A percentile compares a stretch with the other conserved stretches of the same genome.
Conservation (phyloP, 495 filamentous ascomycete species). For the Podospora fimiseda region DNA sequence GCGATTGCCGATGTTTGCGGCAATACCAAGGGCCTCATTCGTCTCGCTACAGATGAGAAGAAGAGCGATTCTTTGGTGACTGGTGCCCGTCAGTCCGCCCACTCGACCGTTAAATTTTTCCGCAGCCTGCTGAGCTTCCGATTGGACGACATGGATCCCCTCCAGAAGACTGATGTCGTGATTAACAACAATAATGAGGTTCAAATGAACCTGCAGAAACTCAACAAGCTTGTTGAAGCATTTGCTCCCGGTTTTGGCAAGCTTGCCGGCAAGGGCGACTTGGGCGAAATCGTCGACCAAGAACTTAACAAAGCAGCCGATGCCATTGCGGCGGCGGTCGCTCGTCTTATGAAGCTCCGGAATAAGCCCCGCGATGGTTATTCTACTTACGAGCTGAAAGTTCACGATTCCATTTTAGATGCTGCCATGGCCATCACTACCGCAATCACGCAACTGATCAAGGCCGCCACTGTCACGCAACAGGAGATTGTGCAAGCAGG, state of each 20-base stretch:
- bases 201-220: conserved; percentile 78
- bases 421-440: conserved; percentile 94
- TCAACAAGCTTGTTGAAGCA: conserved; percentile 85
- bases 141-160: conserved; percentile 75
- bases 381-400: conserved; percentile 91
- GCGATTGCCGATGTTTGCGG: conserved; percentile 89
- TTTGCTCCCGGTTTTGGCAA: conserved; percentile 82
- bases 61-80: conserved; percentile 78
- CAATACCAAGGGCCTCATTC: conserved; percentile 91
- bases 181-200: conserved; percentile 96
- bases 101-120: conserved; percentile 91
- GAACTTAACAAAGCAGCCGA: conserved; percentile 92
- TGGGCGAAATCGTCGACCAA: conserved; percentile 87
- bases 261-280: conserved; percentile 72
- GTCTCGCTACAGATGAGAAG: conserved; percentile 92
- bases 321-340: conserved; percentile 87
- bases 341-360: conserved; percentile 79
- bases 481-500: conserved; percentile 97
- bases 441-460: conserved; percentile 92
- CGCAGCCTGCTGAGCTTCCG: conserved; percentile 89
- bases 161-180: conserved; percentile 89
- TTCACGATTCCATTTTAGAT: conserved; percentile 90
- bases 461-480: conserved; percentile 88
- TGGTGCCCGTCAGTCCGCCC: conserved; percentile 76
- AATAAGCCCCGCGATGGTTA: conserved; percentile 91